phyloP scores from a whole-genome alignment of 1,139 yeast species.

The Taphrina confusa region DNA sequence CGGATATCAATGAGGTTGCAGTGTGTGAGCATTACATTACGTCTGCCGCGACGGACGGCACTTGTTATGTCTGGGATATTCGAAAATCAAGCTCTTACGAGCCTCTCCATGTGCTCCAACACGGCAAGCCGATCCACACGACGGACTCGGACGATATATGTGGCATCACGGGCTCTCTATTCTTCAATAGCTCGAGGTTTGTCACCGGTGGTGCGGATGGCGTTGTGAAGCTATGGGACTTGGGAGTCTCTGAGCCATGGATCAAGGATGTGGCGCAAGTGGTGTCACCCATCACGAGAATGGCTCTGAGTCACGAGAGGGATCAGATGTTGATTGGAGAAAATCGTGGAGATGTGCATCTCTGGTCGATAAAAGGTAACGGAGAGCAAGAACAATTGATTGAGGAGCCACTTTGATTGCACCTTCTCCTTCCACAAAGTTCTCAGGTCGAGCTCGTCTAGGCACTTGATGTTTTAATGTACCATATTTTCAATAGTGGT shows the following conservation, averaged over 20 bases:
- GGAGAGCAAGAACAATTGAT: conserved; percentile 2
- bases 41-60: conserved; percentile 1
- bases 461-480: too few species aligned
- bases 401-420: background rate
- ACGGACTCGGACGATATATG: conserved; percentile 1
- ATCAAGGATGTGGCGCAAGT: conserved; percentile 7
- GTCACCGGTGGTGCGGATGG: conserved; percentile 2
- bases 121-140: background rate
- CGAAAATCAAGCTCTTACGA: background rate
- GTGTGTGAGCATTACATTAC: background rate
- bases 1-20: conserved; percentile 3
- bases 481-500: too few species aligned
- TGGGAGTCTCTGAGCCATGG: conserved; percentile 2
- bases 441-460: too few species aligned
- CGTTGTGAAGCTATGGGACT: conserved; percentile 3
- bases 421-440: too few species aligned
- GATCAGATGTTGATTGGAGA: conserved; percentile 1
- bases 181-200: background rate
- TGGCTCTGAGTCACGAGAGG: background rate
- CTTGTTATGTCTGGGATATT: conserved; percentile 7
- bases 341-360: conserved; percentile 8
- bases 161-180: conserved; percentile 7
- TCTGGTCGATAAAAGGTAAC: background rate
- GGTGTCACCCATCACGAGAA: background rate
- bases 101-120: background rate